Evolutionary conservation across 2,329 filamentous ascomycete species (phyloP), one percentile per base, ranked within the genome.

Genomic region (Diaporthe longicolla): DNA sequence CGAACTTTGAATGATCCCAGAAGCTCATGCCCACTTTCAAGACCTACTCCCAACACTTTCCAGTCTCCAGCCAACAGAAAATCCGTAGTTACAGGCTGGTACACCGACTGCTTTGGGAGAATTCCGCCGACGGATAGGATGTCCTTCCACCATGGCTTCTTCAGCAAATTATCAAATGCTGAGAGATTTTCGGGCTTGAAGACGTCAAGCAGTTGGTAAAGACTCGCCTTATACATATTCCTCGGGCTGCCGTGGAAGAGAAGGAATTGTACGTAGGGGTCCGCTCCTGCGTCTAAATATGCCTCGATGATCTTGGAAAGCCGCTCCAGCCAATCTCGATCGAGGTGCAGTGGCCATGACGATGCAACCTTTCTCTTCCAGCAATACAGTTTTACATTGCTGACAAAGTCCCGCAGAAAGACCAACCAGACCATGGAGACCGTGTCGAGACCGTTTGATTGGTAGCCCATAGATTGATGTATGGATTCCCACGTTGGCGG

Each of bases 131-230:
- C 66, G 21, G 29, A 40, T 9, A 57, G 52, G 1, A 66, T 24
- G 0, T 52, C 32, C 4, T 45, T 70, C 66, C 66, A 70, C 66
- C 66, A 70, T 24, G 66, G 45, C 35, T 43, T 70, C 19, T 40
- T 57, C 10, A 70, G 15, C 26, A 70, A 21, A 3, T 21, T 17
- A 17, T 40, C 35, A 32, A 57, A 45, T 4, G 37, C 57, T 15
- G 66, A 19, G 11, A 70, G 48, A 24, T 70, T 70, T 26, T 17
- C 52, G 4, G 66, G 66, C 21, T 70, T 70, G 19, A 70, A 70
- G 0, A 57, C 35, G 32, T 70, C 66, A 0, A 70, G 50, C 1
- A 70, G 19, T 21, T 70, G 66, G 4, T 70, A 70, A 1, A 70
- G 66, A 7, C 35, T 45, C 6, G 52, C 66, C 0, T 43, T 43